A percentile compares a stretch with the other conserved stretches of the same genome.
These are phyloP conservation scores for Paecilomyces variotii DNA, from an alignment of 2,329 filamentous ascomycete genomes.

Conservation along the genomic window DNA sequence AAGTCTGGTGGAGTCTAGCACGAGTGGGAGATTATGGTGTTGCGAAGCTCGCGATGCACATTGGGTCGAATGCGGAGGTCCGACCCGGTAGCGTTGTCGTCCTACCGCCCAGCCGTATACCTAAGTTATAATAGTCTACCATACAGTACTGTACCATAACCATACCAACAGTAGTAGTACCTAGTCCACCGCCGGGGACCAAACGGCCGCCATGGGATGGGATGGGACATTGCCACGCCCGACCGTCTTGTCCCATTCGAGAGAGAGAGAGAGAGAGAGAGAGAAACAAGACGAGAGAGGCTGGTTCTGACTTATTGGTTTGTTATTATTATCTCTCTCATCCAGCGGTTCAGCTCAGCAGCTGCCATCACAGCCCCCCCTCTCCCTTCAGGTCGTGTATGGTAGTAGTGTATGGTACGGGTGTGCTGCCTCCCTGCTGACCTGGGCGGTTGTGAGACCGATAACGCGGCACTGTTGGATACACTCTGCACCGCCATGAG, in stretches of 20 bases:
- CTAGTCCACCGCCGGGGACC: background rate
- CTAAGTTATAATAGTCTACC: too few species aligned
- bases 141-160: too few species aligned
- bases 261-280: background rate
- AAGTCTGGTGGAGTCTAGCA: conserved; percentile 15
- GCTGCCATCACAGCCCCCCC: too few species aligned
- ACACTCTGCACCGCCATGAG: background rate
- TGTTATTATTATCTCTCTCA: too few species aligned
- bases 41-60: background rate
- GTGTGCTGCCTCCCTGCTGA: background rate
- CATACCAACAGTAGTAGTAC: too few species aligned
- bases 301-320: background rate
- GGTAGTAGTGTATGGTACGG: too few species aligned
- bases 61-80: conserved; percentile 4
- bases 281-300: background rate
- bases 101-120: background rate
- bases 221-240: background rate
- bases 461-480: background rate
- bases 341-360: too few species aligned
- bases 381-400: too few species aligned
- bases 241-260: background rate
- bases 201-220: background rate
- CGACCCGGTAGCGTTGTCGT: background rate
- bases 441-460: background rate
- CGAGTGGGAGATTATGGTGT: conserved; percentile 11